Evolutionary conservation across 805 yeast species (phyloP).

Genomic region (Metschnikowia lachancei): DNA sequence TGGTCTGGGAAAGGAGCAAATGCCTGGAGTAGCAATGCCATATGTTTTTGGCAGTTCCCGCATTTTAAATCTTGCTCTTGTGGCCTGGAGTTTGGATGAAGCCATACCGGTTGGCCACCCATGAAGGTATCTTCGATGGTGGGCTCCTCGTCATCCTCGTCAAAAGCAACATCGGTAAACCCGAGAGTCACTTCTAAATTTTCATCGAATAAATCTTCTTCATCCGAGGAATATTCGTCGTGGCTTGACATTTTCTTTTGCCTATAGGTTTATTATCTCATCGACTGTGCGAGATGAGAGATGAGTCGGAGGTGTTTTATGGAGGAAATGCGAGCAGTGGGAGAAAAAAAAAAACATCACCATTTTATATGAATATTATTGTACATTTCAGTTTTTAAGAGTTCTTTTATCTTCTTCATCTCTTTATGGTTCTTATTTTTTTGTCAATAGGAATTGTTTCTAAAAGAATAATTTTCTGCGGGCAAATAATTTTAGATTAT

Average conservation of each 20-base stretch:
- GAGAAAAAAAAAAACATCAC: neutral
- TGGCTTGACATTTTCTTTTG: slow-evolving; percentile 33
- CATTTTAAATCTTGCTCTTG: slow-evolving; percentile 54
- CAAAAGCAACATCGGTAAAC: slow-evolving; percentile 57
- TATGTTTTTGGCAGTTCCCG: slow-evolving; percentile 55
- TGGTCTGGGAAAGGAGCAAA: slow-evolving; percentile 73
- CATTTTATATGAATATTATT: too few species aligned
- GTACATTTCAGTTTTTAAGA: too few species aligned
- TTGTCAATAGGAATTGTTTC: neutral
- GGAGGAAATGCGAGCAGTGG: slow-evolving; percentile 1
- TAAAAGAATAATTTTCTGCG: neutral
- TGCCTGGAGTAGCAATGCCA: slow-evolving; percentile 75
- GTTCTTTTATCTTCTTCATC: neutral
- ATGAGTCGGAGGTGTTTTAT: neutral
- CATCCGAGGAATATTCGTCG: slow-evolving; percentile 55
- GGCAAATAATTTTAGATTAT: neutral
- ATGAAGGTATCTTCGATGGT: slow-evolving; percentile 67
- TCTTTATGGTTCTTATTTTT: neutral
- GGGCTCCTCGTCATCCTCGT: slow-evolving; percentile 38
- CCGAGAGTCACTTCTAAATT: slow-evolving; percentile 54
- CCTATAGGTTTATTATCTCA: neutral
- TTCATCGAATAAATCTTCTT: slow-evolving; percentile 39
- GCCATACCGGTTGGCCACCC: slow-evolving; percentile 73
- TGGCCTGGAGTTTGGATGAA: slow-evolving; percentile 60
- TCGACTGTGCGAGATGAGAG: slow-evolving; percentile 1